Conservation (phyloP, 164 flowering plant species). For the Aristolochia californica region DNA sequence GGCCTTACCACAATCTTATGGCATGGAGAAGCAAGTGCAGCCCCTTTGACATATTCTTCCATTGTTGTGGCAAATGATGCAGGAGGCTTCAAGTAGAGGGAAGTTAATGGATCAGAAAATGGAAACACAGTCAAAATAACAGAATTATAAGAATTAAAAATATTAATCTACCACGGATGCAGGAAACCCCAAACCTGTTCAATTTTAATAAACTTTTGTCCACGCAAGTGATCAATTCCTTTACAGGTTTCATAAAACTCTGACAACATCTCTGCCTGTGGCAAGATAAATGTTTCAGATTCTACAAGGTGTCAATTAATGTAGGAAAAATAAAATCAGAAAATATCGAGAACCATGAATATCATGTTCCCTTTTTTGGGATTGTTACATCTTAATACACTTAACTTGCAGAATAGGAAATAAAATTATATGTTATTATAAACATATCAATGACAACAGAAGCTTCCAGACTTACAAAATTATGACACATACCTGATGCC, state of each 20-base stretch:
- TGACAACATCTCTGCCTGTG: conserved; percentile 79
- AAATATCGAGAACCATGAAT: too few species aligned
- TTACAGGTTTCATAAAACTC: conserved; percentile 94
- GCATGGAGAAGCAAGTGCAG: conserved; percentile 51
- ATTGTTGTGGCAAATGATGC: conserved; percentile 90
- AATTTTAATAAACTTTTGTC: conserved; percentile 77
- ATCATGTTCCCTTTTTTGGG: too few species aligned
- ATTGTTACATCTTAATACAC: too few species aligned
- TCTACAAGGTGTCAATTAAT: too few species aligned
- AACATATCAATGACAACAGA: too few species aligned
- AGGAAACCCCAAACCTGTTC: conserved; percentile 62
- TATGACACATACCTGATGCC: conserved; percentile 54
- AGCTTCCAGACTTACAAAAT: too few species aligned
- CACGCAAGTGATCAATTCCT: conserved; percentile 77
- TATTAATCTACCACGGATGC: neutral
- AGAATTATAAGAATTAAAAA: neutral
- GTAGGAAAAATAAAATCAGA: too few species aligned
- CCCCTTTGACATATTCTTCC: conserved; percentile 96
- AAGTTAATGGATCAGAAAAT: neutral
- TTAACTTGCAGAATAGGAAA: neutral
- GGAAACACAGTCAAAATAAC: neutral
- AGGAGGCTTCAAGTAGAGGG: conserved; percentile 53
- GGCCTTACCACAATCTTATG: too few species aligned
- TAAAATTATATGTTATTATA: too few species aligned
- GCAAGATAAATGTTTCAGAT: conserved; percentile 1